Base-by-base conservation (phyloP, 768 basidiomycete genomes). In the Boletus sp. region DNA sequence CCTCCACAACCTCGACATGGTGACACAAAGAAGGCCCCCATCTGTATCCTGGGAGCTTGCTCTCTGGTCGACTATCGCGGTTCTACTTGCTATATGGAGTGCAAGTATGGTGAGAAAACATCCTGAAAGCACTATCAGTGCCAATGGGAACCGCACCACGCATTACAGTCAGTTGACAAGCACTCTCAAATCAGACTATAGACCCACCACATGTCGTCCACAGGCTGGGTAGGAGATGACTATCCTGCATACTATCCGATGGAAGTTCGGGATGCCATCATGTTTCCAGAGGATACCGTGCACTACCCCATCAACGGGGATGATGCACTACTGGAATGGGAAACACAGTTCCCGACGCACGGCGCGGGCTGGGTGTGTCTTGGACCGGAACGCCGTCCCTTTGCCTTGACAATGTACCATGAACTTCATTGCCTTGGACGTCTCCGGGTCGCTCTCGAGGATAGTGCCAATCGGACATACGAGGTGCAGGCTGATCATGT, bases 391-490 rank as follows among this genome's bases (percentile, higher is more conserved):
- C 55, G 55, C 11, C 74, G 72, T 42, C 59, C 62, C 1, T 73
- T 73, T 56, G 66, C 67, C 9, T 51, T 75, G 44, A 60, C 73
- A 5, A 71, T 75, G 68, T 74, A 70, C 59, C 74, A 75, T 47
- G 62, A 74, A 54, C 55, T 75, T 9, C 72, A 75, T 44, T 76
- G 75, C 55, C 57, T 76, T 15, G 67, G 67, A 39, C 58, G 59
- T 17, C 59, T 74, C 40, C 63, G 67, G 45, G 19, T 40, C 21
- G 66, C 68, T 32, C 59, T 69, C 14, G 54, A 51, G n/a, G 57
- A 57, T 14, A 7, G 45, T 6, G 48, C 55, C 38, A 59, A 61
- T 35, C 50, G 53, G 30, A 61, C 58, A 7, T 50, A 58, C 25
- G 61, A 66, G 21, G 55, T 49, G 7, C 61, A 53, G 25, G 54